Percentiles rank a stretch among this genome's conserved stretches.
Evolutionary conservation across 2,329 filamentous ascomycete species (phyloP).

Genomic region (Fusarium clavum): DNA sequence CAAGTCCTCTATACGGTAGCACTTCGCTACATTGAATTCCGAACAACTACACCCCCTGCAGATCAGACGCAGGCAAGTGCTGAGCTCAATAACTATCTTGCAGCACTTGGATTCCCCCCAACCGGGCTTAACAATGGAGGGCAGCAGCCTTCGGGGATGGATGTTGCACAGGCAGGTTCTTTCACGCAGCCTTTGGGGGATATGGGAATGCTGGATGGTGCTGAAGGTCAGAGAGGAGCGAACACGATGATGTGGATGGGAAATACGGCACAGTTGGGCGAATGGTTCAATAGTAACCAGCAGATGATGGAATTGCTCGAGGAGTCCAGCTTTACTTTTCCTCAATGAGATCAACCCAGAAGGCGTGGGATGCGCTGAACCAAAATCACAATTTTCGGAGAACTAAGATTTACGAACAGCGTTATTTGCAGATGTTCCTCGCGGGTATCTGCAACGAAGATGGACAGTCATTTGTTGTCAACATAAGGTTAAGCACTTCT

Average conservation of each 20-base stretch:
- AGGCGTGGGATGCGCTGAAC: not conserved
- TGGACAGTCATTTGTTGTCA: not conserved
- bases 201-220: conserved; percentile 16
- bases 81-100: conserved; percentile 52
- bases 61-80: conserved; percentile 51
- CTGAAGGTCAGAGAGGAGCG: conserved; percentile 32
- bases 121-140: conserved; percentile 14
- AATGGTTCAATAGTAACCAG: conserved; percentile 55
- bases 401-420: not conserved
- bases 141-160: conserved; percentile 34
- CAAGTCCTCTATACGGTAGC: conserved; percentile 69
- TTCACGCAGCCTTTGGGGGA: conserved; percentile 34
- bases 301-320: conserved; percentile 53
- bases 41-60: conserved; percentile 47
- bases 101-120: conserved; percentile 60
- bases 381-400: not conserved
- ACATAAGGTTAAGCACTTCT: not conserved
- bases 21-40: conserved; percentile 68
- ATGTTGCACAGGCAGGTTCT: conserved; percentile 4
- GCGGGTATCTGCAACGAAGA: not conserved
- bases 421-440: not conserved
- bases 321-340: conserved; percentile 46
- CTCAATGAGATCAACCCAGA: conserved; percentile 12
- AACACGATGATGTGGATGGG: conserved; percentile 53
- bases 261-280: conserved; percentile 52